Evolutionary conservation across 768 basidiomycete species (phyloP), one percentile per base, ranked within the genome.

Genomic region (Russula foetens): DNA sequence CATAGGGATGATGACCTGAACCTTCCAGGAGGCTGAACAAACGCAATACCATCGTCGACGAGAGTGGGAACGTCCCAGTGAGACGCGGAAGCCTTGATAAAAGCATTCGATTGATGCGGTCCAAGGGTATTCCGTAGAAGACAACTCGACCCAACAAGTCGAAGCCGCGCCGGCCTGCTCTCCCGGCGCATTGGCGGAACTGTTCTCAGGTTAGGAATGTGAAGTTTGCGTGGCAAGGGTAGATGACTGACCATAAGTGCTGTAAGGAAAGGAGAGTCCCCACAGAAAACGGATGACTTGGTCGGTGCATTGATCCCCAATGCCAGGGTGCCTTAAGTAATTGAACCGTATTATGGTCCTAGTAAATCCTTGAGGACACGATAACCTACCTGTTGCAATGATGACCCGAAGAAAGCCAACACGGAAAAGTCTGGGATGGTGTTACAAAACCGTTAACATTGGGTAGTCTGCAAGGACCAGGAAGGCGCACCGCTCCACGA

Each of bases 231-330:
- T n/a, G 23, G 35, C 21, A 21, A 23, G 43, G n/a, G 41, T 15
- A 45, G 26, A 39, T 7, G n/a, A 67, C 77, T 2, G 67, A 81
- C 82, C 79, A 80, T 82, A 8, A 86, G 76, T 1, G 84, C 81
- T 1, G 84, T 84, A 38, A 85, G 65, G 67, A 60, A 84, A 1
- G 81, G 80, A 0, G 84, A 85, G 69, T 85, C 84, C 0, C 81
- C 82, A 55, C 78, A 81, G 66, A 88, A 88, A 7, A 84, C 76
- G 1, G 81, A 76, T 0, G 87, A 84, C 66, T 81, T 85, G 0
- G 84, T 77, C 0, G 87, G 87, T 0, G 85, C 86, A 66, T 89
- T 89, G 66, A 89, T 89, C 59, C 87, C 88, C 15, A 89, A 74
- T 1, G 87, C 86, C 56, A 88, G 74, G 6, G 86, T 88, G 1